Evolutionary conservation across 345 rosid genomes (phyloP).

Genomic region (Gossypium australe): DNA sequence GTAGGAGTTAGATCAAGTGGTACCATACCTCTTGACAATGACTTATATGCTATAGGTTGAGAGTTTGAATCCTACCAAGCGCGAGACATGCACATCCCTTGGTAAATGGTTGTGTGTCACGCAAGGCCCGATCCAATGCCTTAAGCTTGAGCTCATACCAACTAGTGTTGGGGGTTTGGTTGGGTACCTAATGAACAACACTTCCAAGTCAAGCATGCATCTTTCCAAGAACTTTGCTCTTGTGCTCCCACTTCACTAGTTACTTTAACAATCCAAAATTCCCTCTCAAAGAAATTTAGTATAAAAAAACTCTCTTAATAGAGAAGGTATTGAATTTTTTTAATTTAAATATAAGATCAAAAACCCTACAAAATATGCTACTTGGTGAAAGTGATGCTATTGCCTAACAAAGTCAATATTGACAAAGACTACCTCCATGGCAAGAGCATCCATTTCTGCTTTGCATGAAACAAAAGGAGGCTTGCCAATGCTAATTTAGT

Average conservation of each 20-base stretch:
- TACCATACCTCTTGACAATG: too few relatives aligned
- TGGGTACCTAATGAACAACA: too few relatives aligned
- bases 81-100: too few relatives aligned
- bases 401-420: neutral
- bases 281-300: neutral
- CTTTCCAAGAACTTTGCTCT: constrained; percentile 47
- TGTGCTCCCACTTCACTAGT: constrained; percentile 13
- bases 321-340: neutral
- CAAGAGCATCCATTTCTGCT: constrained; percentile 51
- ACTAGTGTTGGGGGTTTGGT: too few relatives aligned
- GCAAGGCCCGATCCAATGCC: too few relatives aligned
- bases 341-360: neutral
- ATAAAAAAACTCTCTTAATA: neutral
- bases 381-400: neutral
- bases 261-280: constrained; percentile 28
- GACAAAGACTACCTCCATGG: constrained; percentile 28
- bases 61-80: too few relatives aligned
- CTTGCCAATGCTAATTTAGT: constrained; percentile 38
- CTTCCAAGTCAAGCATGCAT: constrained; percentile 45
- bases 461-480: constrained; percentile 44
- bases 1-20: too few relatives aligned
- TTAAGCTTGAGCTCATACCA: too few relatives aligned
- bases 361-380: neutral
- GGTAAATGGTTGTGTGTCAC: too few relatives aligned
- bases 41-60: too few relatives aligned